Conservation (phyloP, 2,329 filamentous ascomycete species). For the Colletotrichum noveboracense region DNA sequence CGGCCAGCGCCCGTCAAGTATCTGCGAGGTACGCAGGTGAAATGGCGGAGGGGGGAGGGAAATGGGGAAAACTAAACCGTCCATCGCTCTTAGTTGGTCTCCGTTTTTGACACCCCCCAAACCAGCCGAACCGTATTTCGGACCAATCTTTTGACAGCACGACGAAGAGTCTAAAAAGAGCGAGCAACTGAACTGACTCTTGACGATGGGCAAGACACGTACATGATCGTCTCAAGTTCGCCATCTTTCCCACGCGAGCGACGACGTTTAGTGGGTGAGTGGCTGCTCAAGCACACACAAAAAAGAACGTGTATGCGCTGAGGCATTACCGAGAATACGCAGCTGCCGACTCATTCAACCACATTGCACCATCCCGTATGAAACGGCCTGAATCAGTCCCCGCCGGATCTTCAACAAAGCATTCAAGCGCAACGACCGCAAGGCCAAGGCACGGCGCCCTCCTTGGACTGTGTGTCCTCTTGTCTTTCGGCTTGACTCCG, state of each 20-base stretch:
- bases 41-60: neutral
- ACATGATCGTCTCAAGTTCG: conserved; percentile 10
- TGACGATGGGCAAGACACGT: neutral
- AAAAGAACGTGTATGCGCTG: neutral
- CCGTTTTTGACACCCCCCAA: neutral
- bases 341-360: neutral
- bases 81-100: neutral
- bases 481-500: neutral
- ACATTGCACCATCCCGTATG: conserved; percentile 7
- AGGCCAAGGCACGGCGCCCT: neutral
- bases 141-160: neutral
- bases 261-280: neutral
- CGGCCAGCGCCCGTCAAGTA: neutral
- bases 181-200: neutral
- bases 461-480: neutral
- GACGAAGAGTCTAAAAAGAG: neutral
- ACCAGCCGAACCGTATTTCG: neutral
- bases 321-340: neutral
- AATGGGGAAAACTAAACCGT: neutral
- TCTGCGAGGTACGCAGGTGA: neutral
- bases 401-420: neutral
- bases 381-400: conserved; percentile 18
- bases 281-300: neutral
- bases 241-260: neutral
- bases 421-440: neutral